Conservation (phyloP, 192 early-diverging fungal genomes). For the Podila minutissima region DNA sequence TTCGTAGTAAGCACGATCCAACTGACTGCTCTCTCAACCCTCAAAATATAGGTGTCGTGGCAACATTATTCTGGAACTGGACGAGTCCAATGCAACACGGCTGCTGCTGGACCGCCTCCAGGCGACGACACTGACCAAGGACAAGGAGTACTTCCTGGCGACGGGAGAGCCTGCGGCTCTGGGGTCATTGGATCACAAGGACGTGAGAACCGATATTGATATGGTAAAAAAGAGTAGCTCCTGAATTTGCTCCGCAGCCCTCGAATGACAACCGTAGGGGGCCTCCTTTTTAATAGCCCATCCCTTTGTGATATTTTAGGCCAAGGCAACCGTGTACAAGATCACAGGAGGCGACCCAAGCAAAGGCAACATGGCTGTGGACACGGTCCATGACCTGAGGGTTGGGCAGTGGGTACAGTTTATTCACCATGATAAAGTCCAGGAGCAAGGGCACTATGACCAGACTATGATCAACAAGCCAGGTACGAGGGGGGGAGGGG, state of each 20-base stretch:
- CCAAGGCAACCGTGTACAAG: slow-evolving; percentile 41
- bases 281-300: background rate
- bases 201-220: slow-evolving; percentile 9
- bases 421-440: slow-evolving; percentile 24
- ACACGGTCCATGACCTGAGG: slow-evolving; percentile 59
- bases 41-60: slow-evolving; percentile 60
- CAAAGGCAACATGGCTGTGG: slow-evolving; percentile 67
- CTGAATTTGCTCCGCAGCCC: slow-evolving; percentile 1
- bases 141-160: slow-evolving; percentile 64
- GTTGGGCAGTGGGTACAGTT: slow-evolving; percentile 62
- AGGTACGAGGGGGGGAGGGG: background rate
- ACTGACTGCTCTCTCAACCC: too few species aligned
- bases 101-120: slow-evolving; percentile 57
- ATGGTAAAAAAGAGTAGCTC: slow-evolving; percentile 15
- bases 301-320: slow-evolving; percentile 1
- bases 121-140: slow-evolving; percentile 53
- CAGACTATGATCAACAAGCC: background rate
- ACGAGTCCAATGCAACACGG: slow-evolving; percentile 58
- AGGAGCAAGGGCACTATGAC: slow-evolving; percentile 19
- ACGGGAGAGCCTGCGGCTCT: slow-evolving; percentile 19
- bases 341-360: slow-evolving; percentile 67
- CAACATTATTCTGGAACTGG: slow-evolving; percentile 66
- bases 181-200: background rate
- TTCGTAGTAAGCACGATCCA: too few species aligned
- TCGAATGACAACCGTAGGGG: too few species aligned